Conservation (phyloP, 2,329 filamentous ascomycete genomes). For the Coniochaeta prunicola region DNA sequence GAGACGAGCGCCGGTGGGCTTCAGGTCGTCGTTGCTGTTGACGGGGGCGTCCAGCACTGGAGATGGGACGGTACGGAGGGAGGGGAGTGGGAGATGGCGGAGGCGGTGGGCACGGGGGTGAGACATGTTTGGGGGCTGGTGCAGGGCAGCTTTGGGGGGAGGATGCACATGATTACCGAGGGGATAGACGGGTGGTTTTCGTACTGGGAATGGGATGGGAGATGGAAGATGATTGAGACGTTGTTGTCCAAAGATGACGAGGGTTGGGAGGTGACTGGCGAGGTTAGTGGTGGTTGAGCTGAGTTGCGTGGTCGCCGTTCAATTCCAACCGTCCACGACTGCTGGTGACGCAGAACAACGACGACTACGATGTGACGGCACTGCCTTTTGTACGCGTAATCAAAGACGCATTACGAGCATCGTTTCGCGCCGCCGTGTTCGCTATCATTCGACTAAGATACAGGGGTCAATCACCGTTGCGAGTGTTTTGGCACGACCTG, state of each 20-base stretch:
- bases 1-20: conserved; percentile 9
- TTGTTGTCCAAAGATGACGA: conserved; percentile 2
- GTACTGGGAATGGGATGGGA: conserved; percentile 12
- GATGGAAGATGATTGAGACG: conserved; percentile 6
- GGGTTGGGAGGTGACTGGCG: not conserved
- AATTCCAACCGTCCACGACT: not conserved
- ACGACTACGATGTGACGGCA: not conserved
- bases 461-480: too few species aligned
- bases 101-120: conserved; percentile 4
- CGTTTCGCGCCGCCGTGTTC: not conserved
- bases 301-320: not conserved
- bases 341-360: too few species aligned
- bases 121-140: conserved; percentile 11
- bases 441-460: too few species aligned
- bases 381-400: not conserved
- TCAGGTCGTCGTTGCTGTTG: conserved; percentile 9
- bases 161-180: conserved; percentile 13
- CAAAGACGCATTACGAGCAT: not conserved
- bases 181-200: conserved; percentile 5
- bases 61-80: not conserved
- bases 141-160: conserved; percentile 9
- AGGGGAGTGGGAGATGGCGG: conserved; percentile 7
- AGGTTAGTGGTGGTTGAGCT: conserved; percentile 5
- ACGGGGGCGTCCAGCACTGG: conserved; percentile 14
- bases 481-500: too few species aligned